Percentiles rank a stretch among this genome's conserved stretches.
Conservation (phyloP, 1,139 yeast species). For the Candida anutae region DNA sequence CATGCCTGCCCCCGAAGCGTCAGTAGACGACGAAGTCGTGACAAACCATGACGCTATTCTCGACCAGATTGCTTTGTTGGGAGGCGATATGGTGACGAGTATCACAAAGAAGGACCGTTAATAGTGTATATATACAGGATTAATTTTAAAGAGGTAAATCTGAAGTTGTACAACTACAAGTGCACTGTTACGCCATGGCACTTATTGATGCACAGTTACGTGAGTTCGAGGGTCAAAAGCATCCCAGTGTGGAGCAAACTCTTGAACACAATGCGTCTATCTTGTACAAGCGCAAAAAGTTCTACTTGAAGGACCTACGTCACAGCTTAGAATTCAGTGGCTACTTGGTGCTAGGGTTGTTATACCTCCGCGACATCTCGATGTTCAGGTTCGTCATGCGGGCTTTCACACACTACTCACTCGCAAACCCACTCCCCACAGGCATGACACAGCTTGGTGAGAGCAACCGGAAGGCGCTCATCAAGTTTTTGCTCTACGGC, state of each 20-base stretch:
- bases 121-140: conserved; percentile 5
- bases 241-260: conserved; percentile 34
- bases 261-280: conserved; percentile 25
- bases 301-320: conserved; percentile 28
- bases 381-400: conserved; percentile 19
- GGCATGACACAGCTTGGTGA: conserved; percentile 13
- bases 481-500: conserved; percentile 20
- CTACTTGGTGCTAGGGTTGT: conserved; percentile 20
- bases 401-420: conserved; percentile 20
- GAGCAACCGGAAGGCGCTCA: conserved; percentile 19
- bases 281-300: conserved; percentile 33
- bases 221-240: conserved; percentile 22
- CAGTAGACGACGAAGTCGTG: conserved; percentile 40
- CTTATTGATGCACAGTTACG: conserved; percentile 10
- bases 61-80: conserved; percentile 64
- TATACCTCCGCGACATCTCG: conserved; percentile 32
- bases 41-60: conserved; percentile 71
- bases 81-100: conserved; percentile 55
- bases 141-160: too few species aligned
- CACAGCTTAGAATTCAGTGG: conserved; percentile 23
- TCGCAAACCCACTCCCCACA: conserved; percentile 22
- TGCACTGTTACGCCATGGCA: too few species aligned
- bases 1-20: conserved; percentile 45
- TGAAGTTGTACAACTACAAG: too few species aligned
- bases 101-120: conserved; percentile 15